Percentiles rank a stretch among this genome's conserved stretches.
phyloP scores from a whole-genome alignment of 345 rosid species.

The Acer saccharum region DNA sequence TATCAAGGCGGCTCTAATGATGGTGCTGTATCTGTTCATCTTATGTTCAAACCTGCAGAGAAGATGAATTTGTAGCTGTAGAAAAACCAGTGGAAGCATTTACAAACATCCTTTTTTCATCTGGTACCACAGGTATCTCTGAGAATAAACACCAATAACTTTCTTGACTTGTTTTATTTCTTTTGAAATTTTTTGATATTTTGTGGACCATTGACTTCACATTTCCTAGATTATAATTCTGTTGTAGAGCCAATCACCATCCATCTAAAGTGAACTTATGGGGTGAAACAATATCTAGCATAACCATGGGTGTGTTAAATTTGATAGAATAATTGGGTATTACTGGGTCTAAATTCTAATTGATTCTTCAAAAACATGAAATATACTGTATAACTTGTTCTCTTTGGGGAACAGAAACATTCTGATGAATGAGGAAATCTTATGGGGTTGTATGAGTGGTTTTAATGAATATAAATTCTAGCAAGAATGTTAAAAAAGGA shows the following conservation, averaged over 20 bases:
- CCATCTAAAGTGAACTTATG: conserved; percentile 6
- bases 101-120: conserved; percentile 92
- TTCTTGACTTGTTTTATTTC: conserved; percentile 13
- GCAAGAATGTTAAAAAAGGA: no score
- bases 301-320: background rate
- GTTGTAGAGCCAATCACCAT: background rate
- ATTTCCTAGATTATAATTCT: background rate
- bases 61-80: conserved; percentile 65
- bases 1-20: conserved; percentile 11
- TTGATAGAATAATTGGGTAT: background rate
- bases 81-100: conserved; percentile 77
- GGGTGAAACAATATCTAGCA: background rate
- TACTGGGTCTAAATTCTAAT: background rate
- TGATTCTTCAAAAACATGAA: background rate
- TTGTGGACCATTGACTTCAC: conserved; percentile 3
- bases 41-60: conserved; percentile 46
- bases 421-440: background rate
- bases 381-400: background rate
- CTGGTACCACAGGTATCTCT: conserved; percentile 93
- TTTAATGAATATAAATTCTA: background rate
- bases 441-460: background rate
- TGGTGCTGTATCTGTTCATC: conserved; percentile 6
- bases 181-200: background rate
- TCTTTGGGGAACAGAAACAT: background rate
- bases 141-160: conserved; percentile 6